These are phyloP conservation scores for Blumeriella jaapii DNA, from an alignment of 2,329 filamentous ascomycete genomes.

Conservation along the genomic window DNA sequence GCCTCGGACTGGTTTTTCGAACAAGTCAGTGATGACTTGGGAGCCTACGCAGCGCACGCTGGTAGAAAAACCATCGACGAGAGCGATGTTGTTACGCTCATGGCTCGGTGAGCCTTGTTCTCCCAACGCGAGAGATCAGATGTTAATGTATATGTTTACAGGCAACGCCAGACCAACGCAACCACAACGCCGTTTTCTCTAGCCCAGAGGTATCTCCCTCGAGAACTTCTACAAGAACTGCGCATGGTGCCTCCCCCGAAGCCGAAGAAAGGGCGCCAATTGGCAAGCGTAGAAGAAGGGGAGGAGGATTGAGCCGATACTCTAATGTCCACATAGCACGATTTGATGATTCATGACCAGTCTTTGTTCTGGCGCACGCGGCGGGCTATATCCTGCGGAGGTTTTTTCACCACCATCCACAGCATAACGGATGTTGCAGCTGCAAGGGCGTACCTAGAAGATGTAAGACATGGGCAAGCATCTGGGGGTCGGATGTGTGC, in stretches of 20 bases:
- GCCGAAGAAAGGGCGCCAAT: conserved; percentile 29
- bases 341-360: conserved; percentile 42
- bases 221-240: conserved; percentile 73
- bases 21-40: conserved; percentile 69
- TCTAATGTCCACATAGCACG: conserved; percentile 4
- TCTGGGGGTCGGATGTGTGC: conserved; percentile 24
- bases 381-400: conserved; percentile 58
- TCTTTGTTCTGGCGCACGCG: conserved; percentile 66
- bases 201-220: conserved; percentile 70
- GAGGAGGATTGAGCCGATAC: conserved; percentile 28
- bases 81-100: conserved; percentile 67
- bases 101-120: conserved; percentile 57
- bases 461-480: conserved; percentile 2
- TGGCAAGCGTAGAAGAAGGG: conserved; percentile 32
- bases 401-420: conserved; percentile 88
- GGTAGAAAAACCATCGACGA: conserved; percentile 79
- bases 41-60: conserved; percentile 69
- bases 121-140: neutral
- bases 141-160: conserved; percentile 34
- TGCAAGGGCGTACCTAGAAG: conserved; percentile 68
- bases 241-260: conserved; percentile 53
- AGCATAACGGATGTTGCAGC: conserved; percentile 88
- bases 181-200: conserved; percentile 71
- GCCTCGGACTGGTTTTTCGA: conserved; percentile 90
- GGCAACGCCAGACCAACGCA: conserved; percentile 64